Base-by-base conservation (phyloP, 495 filamentous ascomycete genomes). In the Lasiosphaeria miniovina region DNA sequence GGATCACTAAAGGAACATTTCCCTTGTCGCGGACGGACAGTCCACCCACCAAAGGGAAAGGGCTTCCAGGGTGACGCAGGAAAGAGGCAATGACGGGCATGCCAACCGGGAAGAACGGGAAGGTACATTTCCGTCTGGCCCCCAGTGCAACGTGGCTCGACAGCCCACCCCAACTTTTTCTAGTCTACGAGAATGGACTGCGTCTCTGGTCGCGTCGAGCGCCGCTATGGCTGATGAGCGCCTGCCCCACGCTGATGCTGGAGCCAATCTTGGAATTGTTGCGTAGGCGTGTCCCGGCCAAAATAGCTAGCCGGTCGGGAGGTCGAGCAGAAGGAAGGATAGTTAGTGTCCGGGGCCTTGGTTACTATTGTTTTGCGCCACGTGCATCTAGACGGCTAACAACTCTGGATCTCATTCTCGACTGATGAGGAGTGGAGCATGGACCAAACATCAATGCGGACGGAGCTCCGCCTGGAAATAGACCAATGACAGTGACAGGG, bases 31-130 rank as follows among this genome's bases (percentile, higher is more conserved):
- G 14, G 51, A 7, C 36, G 36, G 49, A 55, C 52, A 40, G 35
- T 53, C 40, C 34, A 46, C 51, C 36, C 14, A 32, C 34, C 24
- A 35, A 35, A 7, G 11, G 4, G 41, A 35, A 11, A 14, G 15
- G 17, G 41, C 8, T 54, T 11, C 43, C n/a, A 14, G 9, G 3
- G 36, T n/a, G 40, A 57, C 54, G 64, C 60, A 61, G 54, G 60
- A 49, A 41, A 46, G 63, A 64, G 61, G 64, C 61, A 64, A 67
- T 65, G 62, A 67, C 65, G 57, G 65, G 52, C 62, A 65, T 62
- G 62, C 60, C 55, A 54, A 51, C 58, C 63, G 60, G 64, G 64
- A 62, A 60, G 56, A 61, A 64, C 64, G 66, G 66, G 61, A 66
- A 64, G 66, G 54, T 64, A 62, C 58, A 50, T 60, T 62, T 54